Evolutionary conservation across 768 basidiomycete species (phyloP).

Genomic region (Rhodotorula diobovata): DNA sequence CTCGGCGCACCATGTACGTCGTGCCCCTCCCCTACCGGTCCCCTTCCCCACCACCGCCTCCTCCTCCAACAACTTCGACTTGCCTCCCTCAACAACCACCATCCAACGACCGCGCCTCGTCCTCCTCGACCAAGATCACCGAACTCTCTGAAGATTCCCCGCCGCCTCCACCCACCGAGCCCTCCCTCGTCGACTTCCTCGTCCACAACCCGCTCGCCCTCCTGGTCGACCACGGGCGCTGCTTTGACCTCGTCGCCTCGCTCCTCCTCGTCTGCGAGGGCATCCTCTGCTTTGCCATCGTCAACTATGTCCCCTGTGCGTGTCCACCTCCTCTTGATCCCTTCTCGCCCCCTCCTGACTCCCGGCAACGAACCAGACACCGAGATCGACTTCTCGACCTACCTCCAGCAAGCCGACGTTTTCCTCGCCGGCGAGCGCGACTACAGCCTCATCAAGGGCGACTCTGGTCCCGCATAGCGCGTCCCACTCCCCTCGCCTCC

Average conservation of each 20-base stretch:
- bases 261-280: conserved; percentile 12
- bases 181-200: neutral
- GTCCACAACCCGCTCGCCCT: neutral
- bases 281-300: conserved; percentile 8
- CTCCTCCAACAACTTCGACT: no score
- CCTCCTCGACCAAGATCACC: neutral
- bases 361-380: conserved; percentile 68
- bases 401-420: conserved; percentile 78
- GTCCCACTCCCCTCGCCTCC: conserved; percentile 43
- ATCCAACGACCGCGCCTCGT: neutral
- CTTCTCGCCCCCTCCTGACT: neutral
- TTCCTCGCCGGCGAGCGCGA: conserved; percentile 76
- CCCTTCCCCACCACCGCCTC: neutral
- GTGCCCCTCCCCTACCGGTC: neutral
- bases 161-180: neutral
- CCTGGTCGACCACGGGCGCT: conserved; percentile 1
- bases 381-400: conserved; percentile 97
- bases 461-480: conserved; percentile 89
- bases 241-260: conserved; percentile 8
- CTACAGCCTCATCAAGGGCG: conserved; percentile 75
- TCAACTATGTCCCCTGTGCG: conserved; percentile 22
- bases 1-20: neutral
- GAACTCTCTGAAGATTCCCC: neutral
- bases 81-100: neutral
- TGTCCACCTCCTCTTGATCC: no score